Evolutionary conservation across 108 stramenopile species (phyloP).

Genomic region (Aurantiochytrium sp.): DNA sequence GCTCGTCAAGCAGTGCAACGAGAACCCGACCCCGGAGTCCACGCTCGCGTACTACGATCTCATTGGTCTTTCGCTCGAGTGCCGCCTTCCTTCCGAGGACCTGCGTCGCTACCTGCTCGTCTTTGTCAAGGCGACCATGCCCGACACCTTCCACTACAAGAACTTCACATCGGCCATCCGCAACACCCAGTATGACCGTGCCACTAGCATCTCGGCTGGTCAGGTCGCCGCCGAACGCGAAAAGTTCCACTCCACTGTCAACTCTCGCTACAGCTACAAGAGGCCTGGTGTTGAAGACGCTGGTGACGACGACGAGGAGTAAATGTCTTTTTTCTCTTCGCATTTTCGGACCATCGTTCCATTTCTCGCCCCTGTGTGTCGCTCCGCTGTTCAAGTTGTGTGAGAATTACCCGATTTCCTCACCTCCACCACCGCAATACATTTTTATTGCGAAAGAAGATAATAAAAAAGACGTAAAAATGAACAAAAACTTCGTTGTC

Average conservation of each 20-base stretch:
- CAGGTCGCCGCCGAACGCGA: background rate
- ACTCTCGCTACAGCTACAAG: background rate
- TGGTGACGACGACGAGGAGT: background rate
- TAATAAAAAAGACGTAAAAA: too few species aligned
- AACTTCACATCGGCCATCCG: background rate
- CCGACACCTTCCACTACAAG: background rate
- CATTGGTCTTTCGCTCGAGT: slow-evolving; percentile 22
- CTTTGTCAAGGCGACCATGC: slow-evolving; percentile 34
- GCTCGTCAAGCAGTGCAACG: slow-evolving; percentile 50
- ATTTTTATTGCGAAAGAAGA: too few species aligned
- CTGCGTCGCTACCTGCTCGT: slow-evolving; percentile 34
- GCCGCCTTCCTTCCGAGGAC: slow-evolving; percentile 39
- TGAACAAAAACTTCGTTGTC: too few species aligned
- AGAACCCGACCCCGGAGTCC: slow-evolving; percentile 35
- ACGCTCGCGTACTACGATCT: slow-evolving; percentile 42
- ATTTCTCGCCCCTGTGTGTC: too few species aligned
- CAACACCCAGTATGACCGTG: background rate
- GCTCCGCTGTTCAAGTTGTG: too few species aligned
- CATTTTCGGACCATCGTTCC: too few species aligned
- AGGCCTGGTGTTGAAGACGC: background rate
- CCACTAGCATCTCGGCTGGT: background rate
- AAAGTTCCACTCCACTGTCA: background rate
- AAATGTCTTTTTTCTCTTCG: background rate
- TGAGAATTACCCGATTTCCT: too few species aligned
- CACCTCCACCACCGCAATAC: too few species aligned